Evolutionary conservation across 805 yeast genomes (phyloP).

Genomic region (Martiniozyma abietophila): DNA sequence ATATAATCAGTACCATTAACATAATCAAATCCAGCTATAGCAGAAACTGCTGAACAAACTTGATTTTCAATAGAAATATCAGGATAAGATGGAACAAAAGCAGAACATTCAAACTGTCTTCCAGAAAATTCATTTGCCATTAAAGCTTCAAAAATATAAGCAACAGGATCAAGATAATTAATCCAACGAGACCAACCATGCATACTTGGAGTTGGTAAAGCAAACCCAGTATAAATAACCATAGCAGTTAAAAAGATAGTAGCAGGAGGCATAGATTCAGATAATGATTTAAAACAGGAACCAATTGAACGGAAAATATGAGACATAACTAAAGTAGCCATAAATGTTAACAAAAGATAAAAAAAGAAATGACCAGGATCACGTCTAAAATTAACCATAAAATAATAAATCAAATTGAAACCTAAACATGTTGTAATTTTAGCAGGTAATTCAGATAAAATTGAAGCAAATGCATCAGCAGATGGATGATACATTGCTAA

Average conservation of each 20-base stretch:
- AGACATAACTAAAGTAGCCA: conserved; percentile 43
- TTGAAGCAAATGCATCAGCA: conserved; percentile 54
- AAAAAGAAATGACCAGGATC: conserved; percentile 46
- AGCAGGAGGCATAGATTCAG: conserved; percentile 53
- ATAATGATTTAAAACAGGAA: conserved; percentile 35
- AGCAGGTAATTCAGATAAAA: conserved; percentile 49
- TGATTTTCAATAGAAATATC: conserved; percentile 13
- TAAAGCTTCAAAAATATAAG: conserved; percentile 48
- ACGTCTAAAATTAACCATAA: conserved; percentile 44
- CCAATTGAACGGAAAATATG: conserved; percentile 47
- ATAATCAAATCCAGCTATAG: conserved; percentile 39
- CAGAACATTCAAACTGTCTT: conserved; percentile 35
- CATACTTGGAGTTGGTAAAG: conserved; percentile 46
- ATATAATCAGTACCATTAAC: conserved; percentile 59
- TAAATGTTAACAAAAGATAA: conserved; percentile 34
- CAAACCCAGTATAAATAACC: conserved; percentile 45
- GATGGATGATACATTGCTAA: conserved; percentile 49
- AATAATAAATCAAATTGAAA: conserved; percentile 44
- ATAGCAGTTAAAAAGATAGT: conserved; percentile 39
- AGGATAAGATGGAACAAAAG: conserved; percentile 36
- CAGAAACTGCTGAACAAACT: conserved; percentile 40
- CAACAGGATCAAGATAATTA: conserved; percentile 49
- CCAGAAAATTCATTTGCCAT: conserved; percentile 50
- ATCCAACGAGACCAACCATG: conserved; percentile 62
- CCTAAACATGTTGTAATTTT: conserved; percentile 34